Evolutionary conservation across 2,329 filamentous ascomycete genomes (phyloP).

Genomic region (Cercospora nicotianae): DNA sequence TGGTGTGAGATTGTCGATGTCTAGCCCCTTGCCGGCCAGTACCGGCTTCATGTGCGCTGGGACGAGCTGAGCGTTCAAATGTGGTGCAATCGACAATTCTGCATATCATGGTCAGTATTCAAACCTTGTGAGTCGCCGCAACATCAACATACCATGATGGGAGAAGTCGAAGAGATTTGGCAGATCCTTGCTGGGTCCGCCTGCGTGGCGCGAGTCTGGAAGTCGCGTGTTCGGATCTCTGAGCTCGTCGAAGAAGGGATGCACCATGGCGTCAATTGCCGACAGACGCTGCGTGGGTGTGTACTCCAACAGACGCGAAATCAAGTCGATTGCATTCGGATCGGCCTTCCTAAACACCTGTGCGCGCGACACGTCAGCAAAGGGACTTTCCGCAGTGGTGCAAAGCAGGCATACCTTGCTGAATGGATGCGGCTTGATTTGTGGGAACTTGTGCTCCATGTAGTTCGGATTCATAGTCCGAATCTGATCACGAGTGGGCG

Average conservation of each 20-base stretch:
- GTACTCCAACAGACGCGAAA: conserved; percentile 91
- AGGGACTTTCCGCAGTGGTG: neutral
- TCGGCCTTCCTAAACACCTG: conserved; percentile 96
- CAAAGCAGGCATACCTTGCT: conserved; percentile 65
- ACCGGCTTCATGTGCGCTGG: conserved; percentile 76
- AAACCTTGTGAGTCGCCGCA: neutral
- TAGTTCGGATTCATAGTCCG: conserved; percentile 99
- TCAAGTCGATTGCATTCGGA: conserved; percentile 87
- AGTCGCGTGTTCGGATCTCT: conserved; percentile 87
- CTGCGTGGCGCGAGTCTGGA: conserved; percentile 89
- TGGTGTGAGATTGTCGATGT: conserved; percentile 91
- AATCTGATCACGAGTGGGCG: conserved; percentile 95
- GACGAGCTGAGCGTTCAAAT: conserved; percentile 84
- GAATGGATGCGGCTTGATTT: conserved; percentile 99
- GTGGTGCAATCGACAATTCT: conserved; percentile 96
- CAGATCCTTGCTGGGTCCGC: conserved; percentile 75
- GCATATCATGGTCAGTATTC: conserved; percentile 18
- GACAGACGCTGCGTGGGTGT: conserved; percentile 93
- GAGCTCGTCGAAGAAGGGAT: conserved; percentile 97
- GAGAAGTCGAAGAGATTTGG: conserved; percentile 91
- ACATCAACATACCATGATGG: conserved; percentile 68
- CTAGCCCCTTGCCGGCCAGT: conserved; percentile 72
- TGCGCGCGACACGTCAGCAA: conserved; percentile 15
- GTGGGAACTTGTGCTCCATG: conserved; percentile 99
- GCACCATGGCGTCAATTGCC: conserved; percentile 94